phyloP scores from a whole-genome alignment of 192 early-diverging fungal genomes.

The Coemansia sp. region DNA sequence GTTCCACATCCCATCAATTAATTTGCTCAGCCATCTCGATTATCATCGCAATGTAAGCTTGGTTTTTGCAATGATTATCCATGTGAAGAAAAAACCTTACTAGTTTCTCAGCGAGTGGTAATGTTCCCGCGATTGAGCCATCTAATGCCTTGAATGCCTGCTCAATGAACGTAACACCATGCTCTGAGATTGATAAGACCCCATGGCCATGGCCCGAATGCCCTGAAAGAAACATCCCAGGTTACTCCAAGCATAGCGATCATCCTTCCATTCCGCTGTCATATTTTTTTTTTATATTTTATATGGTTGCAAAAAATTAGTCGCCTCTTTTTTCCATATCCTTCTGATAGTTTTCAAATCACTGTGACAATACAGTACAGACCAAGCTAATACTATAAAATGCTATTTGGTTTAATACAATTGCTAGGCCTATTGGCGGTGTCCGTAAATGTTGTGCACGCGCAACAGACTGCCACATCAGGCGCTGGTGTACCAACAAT shows the following conservation, averaged over 20 bases:
- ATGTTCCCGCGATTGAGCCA: background rate
- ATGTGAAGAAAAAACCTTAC: slow-evolving; percentile 3
- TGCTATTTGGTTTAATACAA: background rate
- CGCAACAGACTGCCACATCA: background rate
- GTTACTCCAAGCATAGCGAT: background rate
- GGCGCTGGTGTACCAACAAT: background rate
- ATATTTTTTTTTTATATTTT: background rate
- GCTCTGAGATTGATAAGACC: background rate
- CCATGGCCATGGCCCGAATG: background rate
- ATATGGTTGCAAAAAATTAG: background rate
- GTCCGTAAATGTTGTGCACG: background rate
- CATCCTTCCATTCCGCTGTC: background rate
- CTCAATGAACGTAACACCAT: background rate
- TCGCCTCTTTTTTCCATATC: background rate
- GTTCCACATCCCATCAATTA: slow-evolving; percentile 13
- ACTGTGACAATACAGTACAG: background rate
- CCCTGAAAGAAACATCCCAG: background rate
- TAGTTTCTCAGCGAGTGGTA: background rate
- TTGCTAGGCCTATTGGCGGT: background rate
- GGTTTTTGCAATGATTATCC: slow-evolving; percentile 4
- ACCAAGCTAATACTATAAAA: background rate
- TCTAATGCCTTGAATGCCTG: background rate
- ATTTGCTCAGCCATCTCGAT: background rate
- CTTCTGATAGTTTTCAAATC: background rate
- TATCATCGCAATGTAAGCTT: background rate